A percentile compares a stretch with the other conserved stretches of the same genome.
Conservation (phyloP, 2,329 filamentous ascomycete genomes). For the Teratosphaeria pseudoeucalypti region DNA sequence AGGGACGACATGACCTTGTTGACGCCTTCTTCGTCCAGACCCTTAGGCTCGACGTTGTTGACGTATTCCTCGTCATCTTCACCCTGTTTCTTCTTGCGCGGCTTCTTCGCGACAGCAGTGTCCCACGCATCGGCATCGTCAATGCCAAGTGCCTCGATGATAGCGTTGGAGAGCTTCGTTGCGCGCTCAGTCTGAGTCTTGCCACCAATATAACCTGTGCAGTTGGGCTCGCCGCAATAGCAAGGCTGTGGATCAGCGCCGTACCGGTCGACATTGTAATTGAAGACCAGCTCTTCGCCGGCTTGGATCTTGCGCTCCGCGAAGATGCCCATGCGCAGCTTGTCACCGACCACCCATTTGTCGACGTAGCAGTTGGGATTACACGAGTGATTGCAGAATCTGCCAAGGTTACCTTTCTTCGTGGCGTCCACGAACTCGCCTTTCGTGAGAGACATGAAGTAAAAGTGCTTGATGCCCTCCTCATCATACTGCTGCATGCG, state of each 20-base stretch:
- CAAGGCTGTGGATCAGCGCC: constrained; percentile 93
- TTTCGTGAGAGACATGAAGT: constrained; percentile 98
- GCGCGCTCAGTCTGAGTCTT: constrained; percentile 95
- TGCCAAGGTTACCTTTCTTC: constrained; percentile 87
- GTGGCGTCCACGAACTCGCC: constrained; percentile 96
- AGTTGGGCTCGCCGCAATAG: constrained; percentile 91
- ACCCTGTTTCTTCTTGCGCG: constrained; percentile 79
- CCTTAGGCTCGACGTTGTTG: constrained; percentile 72
- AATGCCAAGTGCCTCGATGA: constrained; percentile 90
- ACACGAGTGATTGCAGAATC: constrained; percentile 98
- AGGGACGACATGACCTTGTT: constrained; percentile 93
- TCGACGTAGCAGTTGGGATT: constrained; percentile 98
- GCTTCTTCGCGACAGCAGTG: constrained; percentile 76
- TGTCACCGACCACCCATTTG: constrained; percentile 97
- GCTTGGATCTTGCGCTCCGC: constrained; percentile 72
- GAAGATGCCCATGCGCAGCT: constrained; percentile 98
- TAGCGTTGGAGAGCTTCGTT: constrained; percentile 79
- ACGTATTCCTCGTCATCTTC: constrained; percentile 96
- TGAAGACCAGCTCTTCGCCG: constrained; percentile 94
- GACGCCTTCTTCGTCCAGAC: constrained; percentile 70
- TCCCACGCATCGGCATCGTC: constrained; percentile 90
- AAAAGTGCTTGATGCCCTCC: constrained; percentile 97
- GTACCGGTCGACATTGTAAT: constrained; percentile 98
- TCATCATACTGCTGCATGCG: constrained; percentile 91
- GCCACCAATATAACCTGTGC: constrained; percentile 90